Conservation (phyloP, 1,284 basidiomycete species). For the Trametes sp. region DNA sequence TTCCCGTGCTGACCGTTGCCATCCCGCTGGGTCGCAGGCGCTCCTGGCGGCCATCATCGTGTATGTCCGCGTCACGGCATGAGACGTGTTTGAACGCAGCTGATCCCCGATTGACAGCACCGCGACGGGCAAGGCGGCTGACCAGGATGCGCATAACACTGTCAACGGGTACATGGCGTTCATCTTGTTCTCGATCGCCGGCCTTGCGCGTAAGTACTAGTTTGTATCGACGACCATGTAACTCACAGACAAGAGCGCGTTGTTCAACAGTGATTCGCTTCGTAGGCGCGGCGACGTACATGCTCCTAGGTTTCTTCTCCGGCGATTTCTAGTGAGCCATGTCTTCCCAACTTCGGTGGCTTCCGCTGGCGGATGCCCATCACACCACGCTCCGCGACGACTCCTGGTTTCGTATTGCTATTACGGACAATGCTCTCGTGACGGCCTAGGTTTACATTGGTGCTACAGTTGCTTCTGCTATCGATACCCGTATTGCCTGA, state of each 20-base stretch:
- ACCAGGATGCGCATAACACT: slow-evolving; percentile 52
- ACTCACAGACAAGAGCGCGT: slow-evolving; percentile 5
- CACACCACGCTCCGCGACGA: neutral
- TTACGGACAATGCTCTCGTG: slow-evolving; percentile 12
- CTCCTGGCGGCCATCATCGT: slow-evolving; percentile 78
- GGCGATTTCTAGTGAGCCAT: slow-evolving; percentile 83
- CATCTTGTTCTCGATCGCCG: slow-evolving; percentile 84
- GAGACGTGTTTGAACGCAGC: slow-evolving; percentile 22
- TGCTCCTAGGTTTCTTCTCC: slow-evolving; percentile 83
- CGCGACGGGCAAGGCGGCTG: slow-evolving; percentile 58
- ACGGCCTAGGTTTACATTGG: slow-evolving; percentile 31
- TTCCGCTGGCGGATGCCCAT: too few species aligned
- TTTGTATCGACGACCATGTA: neutral
- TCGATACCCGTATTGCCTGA: slow-evolving; percentile 35
- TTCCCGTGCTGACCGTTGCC: slow-evolving; percentile 20
- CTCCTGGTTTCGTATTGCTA: slow-evolving; percentile 8
- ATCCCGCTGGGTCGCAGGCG: slow-evolving; percentile 49
- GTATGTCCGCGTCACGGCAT: slow-evolving; percentile 43
- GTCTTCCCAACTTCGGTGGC: neutral
- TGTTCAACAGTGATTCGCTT: slow-evolving; percentile 77
- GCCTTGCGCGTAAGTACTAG: slow-evolving; percentile 75
- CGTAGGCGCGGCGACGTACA: slow-evolving; percentile 78
- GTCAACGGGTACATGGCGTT: slow-evolving; percentile 86
- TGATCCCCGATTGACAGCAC: slow-evolving; percentile 45
- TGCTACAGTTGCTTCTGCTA: slow-evolving; percentile 34